Percentiles rank a stretch among this genome's conserved stretches.
Evolutionary conservation across 106 monocot species (phyloP).

Genomic region (Platanthera zijinensis): DNA sequence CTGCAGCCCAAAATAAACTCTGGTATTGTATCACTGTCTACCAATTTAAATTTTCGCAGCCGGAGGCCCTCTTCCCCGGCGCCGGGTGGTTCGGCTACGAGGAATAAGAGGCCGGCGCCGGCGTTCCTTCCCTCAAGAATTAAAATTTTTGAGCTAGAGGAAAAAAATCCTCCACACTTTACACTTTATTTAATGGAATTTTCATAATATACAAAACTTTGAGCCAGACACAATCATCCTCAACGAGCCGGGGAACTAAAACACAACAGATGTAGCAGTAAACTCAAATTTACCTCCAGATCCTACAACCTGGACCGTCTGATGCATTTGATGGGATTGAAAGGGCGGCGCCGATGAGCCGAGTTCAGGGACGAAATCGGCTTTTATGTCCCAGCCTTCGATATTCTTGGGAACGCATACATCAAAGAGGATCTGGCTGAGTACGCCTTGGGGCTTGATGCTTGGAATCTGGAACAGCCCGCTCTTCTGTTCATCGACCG

Average conservation of each 20-base stretch:
- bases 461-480: slow-evolving; percentile 33
- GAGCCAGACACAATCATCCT: too few species aligned
- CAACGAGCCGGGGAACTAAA: background rate
- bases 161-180: too few species aligned
- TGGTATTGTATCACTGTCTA: too few species aligned
- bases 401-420: slow-evolving; percentile 74
- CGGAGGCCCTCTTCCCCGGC: too few species aligned
- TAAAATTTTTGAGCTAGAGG: too few species aligned
- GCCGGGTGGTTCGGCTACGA: too few species aligned
- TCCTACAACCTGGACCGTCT: slow-evolving; percentile 59
- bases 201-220: too few species aligned
- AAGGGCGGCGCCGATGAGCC: slow-evolving; percentile 16
- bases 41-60: too few species aligned
- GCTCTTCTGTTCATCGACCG: slow-evolving; percentile 35
- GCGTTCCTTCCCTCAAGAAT: too few species aligned
- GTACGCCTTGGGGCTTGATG: slow-evolving; percentile 54
- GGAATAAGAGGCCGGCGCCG: too few species aligned
- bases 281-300: background rate
- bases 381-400: slow-evolving; percentile 86
- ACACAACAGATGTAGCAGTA: background rate
- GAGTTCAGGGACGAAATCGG: slow-evolving; percentile 4
- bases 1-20: too few species aligned
- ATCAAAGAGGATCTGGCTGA: slow-evolving; percentile 70
- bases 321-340: slow-evolving; percentile 61
- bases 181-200: too few species aligned